Percentiles rank a stretch among this genome's conserved stretches.
Conservation (phyloP, 176 grass and related monocot species). For the Rhynchospora tenuis region DNA sequence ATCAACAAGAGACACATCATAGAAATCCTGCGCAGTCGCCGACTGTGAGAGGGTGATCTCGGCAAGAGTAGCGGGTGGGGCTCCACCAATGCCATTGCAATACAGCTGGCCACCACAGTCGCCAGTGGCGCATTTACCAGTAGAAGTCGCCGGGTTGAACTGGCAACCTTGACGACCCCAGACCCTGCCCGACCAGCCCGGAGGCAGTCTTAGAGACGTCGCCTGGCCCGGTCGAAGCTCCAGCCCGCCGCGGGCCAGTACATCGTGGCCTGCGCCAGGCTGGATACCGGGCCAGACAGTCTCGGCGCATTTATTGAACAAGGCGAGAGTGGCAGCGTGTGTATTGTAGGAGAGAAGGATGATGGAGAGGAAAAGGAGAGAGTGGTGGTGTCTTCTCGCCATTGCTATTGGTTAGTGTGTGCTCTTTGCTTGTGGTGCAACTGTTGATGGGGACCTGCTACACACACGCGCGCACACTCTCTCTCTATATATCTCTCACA, state of each 20-base stretch:
- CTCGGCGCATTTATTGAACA: constrained; percentile 77
- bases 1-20: constrained; percentile 89
- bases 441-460: neutral
- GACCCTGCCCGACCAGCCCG: constrained; percentile 70
- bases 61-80: constrained; percentile 56
- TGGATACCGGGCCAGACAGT: constrained; percentile 97
- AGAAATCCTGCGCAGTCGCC: constrained; percentile 51
- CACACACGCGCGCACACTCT: no score
- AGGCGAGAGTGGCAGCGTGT: constrained; percentile 53
- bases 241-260: constrained; percentile 57
- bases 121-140: constrained; percentile 66
- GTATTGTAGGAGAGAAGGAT: constrained; percentile 16
- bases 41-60: constrained; percentile 64
- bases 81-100: constrained; percentile 70
- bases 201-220: constrained; percentile 49
- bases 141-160: constrained; percentile 52
- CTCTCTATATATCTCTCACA: neutral
- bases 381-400: neutral
- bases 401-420: constrained; percentile 3
- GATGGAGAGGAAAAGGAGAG: neutral
- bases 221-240: constrained; percentile 41
- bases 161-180: constrained; percentile 74
- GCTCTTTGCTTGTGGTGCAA: neutral
- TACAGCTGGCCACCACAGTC: constrained; percentile 76
- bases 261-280: constrained; percentile 51